These are phyloP conservation scores for Hevea brasiliensis DNA, from an alignment of 345 rosid species.

Conservation along the genomic window DNA sequence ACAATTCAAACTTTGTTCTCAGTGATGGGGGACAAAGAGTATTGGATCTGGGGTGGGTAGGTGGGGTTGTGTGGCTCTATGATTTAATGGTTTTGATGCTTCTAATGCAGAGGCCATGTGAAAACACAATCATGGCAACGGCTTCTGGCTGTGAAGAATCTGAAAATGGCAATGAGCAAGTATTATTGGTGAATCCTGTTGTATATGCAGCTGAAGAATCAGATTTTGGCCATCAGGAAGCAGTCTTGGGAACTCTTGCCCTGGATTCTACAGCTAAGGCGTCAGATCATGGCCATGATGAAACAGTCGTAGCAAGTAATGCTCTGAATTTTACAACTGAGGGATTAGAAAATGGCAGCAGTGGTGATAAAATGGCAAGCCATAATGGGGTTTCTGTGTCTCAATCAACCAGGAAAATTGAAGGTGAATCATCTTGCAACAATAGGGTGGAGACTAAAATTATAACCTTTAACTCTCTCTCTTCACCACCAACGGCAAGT, in stretches of 20 bases:
- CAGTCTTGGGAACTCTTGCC: not conserved
- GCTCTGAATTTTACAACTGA: not conserved
- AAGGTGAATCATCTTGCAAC: slow-evolving; percentile 21
- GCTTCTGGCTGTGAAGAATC: slow-evolving; percentile 22
- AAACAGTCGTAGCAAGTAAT: not conserved
- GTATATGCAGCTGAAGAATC: slow-evolving; percentile 24
- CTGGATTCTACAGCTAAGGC: slow-evolving; percentile 3
- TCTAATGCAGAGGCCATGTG: slow-evolving; percentile 31
- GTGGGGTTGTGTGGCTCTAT: not conserved
- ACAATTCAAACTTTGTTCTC: no score
- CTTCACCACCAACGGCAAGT: slow-evolving; percentile 24
- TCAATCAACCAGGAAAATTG: not conserved
- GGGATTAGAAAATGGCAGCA: slow-evolving; percentile 17
- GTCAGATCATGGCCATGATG: not conserved
- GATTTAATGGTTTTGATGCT: slow-evolving; percentile 17
- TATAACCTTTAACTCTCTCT: slow-evolving; percentile 30
- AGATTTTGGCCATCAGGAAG: slow-evolving; percentile 1
- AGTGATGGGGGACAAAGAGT: no score
- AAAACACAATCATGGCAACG: slow-evolving; percentile 9
- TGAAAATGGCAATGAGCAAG: slow-evolving; percentile 13
- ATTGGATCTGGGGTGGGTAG: not conserved
- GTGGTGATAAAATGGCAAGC: not conserved
- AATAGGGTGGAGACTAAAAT: slow-evolving; percentile 32
- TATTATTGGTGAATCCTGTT: slow-evolving; percentile 11
- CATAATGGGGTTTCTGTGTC: not conserved